phyloP scores from a whole-genome alignment of 2,329 filamentous ascomycete species.

The Talaromyces sp. region DNA sequence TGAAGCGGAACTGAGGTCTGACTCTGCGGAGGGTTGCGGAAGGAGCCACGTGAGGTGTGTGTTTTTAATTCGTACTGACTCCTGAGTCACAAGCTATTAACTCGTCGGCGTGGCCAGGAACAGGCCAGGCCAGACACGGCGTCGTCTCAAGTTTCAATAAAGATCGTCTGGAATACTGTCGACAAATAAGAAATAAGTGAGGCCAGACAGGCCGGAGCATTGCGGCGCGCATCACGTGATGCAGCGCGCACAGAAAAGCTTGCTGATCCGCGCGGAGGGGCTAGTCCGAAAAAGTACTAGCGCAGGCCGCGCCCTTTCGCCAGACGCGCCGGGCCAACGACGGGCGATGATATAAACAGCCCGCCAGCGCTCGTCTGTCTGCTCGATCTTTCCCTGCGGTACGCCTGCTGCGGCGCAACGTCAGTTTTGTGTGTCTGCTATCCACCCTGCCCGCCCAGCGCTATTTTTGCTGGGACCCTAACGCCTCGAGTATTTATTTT shows the following conservation, averaged over 20 bases:
- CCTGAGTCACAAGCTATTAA: no score
- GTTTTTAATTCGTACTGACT: background rate
- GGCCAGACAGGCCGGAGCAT: no score
- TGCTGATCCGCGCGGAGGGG: slow-evolving; percentile 17
- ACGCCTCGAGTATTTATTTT: background rate
- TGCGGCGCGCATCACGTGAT: slow-evolving; percentile 14
- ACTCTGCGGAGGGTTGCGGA: background rate
- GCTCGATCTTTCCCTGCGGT: background rate
- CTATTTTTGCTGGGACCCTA: background rate
- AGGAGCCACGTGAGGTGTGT: background rate
- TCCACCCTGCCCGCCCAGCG: background rate
- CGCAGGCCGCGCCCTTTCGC: slow-evolving; percentile 28
- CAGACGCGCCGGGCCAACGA: slow-evolving; percentile 35
- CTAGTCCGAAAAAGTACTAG: slow-evolving; percentile 27
- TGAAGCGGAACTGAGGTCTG: background rate
- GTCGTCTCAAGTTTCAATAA: background rate
- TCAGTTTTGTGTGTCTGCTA: background rate
- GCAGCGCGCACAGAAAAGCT: slow-evolving; percentile 18
- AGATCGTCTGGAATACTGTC: no score
- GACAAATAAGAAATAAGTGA: no score
- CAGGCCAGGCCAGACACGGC: background rate
- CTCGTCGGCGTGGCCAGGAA: background rate
- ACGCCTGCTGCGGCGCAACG: slow-evolving; percentile 8
- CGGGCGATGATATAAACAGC: slow-evolving; percentile 43
- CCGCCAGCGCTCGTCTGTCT: slow-evolving; percentile 30